A percentile compares a stretch with the other conserved stretches of the same genome.
Conservation (phyloP, 2,329 filamentous ascomycete species). For the Fusarium acutatum region DNA sequence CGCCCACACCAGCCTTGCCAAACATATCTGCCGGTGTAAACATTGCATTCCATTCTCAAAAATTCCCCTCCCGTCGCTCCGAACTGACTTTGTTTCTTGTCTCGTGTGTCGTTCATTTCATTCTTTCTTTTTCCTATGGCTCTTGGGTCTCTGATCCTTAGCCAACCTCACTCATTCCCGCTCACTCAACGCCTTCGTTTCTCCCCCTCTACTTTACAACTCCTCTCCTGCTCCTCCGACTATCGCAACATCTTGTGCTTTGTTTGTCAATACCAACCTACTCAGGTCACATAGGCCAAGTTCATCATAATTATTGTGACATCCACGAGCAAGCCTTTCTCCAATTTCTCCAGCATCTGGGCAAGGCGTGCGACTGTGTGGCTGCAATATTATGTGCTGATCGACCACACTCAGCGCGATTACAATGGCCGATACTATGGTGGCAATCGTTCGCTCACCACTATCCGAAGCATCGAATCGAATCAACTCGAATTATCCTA, state of each 20-base stretch:
- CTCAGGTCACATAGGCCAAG: neutral
- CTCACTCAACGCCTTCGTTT: conserved; percentile 11
- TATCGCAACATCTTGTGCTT: conserved; percentile 9
- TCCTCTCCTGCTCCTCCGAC: conserved; percentile 1
- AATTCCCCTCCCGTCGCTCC: conserved; percentile 6
- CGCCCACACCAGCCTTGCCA: conserved; percentile 34
- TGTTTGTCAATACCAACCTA: conserved; percentile 5
- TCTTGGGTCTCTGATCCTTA: conserved; percentile 14
- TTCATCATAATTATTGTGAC: conserved; percentile 1
- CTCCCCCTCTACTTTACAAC: conserved; percentile 19
- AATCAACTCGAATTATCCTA: conserved; percentile 53
- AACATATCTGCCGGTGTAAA: conserved; percentile 39
- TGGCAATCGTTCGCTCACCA: conserved; percentile 49
- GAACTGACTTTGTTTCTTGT: conserved; percentile 27
- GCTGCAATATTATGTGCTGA: conserved; percentile 49
- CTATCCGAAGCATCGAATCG: conserved; percentile 59
- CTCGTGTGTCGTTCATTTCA: conserved; percentile 20
- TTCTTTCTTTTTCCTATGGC: neutral
- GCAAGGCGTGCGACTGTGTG: conserved; percentile 9
- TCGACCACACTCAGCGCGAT: conserved; percentile 31
- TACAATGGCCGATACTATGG: conserved; percentile 47
- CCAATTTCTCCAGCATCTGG: conserved; percentile 18
- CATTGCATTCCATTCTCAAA: conserved; percentile 43
- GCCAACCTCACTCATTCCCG: conserved; percentile 4
- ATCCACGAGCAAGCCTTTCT: conserved; percentile 9